Base-by-base conservation (phyloP, 768 basidiomycete genomes). In the Serendipita sp. region DNA sequence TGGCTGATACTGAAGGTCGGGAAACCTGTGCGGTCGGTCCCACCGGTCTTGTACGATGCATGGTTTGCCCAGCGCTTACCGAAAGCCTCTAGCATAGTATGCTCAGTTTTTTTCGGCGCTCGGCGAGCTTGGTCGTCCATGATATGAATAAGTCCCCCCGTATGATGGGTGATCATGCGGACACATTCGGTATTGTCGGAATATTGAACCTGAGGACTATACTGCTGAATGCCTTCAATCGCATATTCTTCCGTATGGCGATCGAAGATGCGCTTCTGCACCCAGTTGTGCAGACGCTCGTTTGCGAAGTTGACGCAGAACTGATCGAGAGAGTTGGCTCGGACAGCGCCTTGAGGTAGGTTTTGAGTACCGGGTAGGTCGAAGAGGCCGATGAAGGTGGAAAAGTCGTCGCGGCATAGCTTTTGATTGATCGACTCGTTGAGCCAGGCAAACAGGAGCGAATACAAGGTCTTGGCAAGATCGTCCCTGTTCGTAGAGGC, bases 231-330 rank as follows among this genome's bases (percentile, higher is more conserved):
- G 24, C 86, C 90, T 70, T 97, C 93, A 30, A 80, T 78, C 64
- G 78, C 80, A 74, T 94, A 94, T 72, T 98, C 92, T 62, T 81
- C 82, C 17, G 86, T 81, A 65, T 91, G 84, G 5, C 77, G 77
- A 72, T 93, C 90, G 71, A 93, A 94, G 1, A 94, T 75, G 9
- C 79, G 78, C 62, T 83, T 83, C 71, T 92, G 85, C 9, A 86
- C 78, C 77, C 88, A 96, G 66, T 83, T 77, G 60, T 94, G 91
- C 17, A 97, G 72, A 1, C 90, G 84, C 71, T 99, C 96, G 68
- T 93, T 93, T 64, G 94, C 92, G 68, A 91, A 94, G 74, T 98
- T 99, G 77, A 97, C 80, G 72, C 88, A 90, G 72, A 98, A 92
- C 66, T 97, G 92, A 71, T 99, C 93, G 53, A 99, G 82, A 3